Evolutionary conservation across 2,329 filamentous ascomycete species (phyloP), one percentile per base, ranked within the genome.

Genomic region (Hypoxylon sp.): DNA sequence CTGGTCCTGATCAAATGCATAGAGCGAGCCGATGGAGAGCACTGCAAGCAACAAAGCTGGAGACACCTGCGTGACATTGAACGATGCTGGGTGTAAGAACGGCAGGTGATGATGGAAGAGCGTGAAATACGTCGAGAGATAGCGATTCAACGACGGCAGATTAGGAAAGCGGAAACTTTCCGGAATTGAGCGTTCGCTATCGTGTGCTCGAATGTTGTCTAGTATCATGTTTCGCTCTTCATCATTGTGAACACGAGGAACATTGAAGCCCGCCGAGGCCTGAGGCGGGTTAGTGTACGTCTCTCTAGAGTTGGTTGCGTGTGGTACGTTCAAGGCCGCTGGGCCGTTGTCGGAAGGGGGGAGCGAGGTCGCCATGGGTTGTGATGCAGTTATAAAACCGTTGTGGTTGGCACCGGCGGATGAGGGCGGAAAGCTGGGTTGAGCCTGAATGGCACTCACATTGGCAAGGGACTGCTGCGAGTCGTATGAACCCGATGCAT

Each of bases 51-150:
- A 83, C 7, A 99, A 83, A 18, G 96, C 90, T 11, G 95, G 90
- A 46, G 95, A 93, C 3, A 91, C 87, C 70, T 90, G 85, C 3
- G 91, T 91, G 2, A 94, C 92, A 69, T 89, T 87, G 81, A 98
- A 98, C 0, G 96, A 96, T 14, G 92, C 88, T 45, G 95, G 94
- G 76, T 99, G 96, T 76, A 99, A 80, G 82, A 99, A 98, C 1
- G 96, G 96, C 75, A 98, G 81, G 76, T 99, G 96, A 74, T 97
- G 96, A 76, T 99, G 96, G 80, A 98, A 99, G 74, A 97, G 84
- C 77, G 92, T 93, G 79, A 98, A 99, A 83, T 98, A 99, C 1
- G 95, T 97, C 64, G 93, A 92, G 67, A 99, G 83, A 78, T 97
- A 97, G 68, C 93, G 89, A 80, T 99, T 98, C 77, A 98, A 82